These are phyloP conservation scores for Amauroascus niger DNA, from an alignment of 2,329 filamentous ascomycete genomes.

Conservation along the genomic window DNA sequence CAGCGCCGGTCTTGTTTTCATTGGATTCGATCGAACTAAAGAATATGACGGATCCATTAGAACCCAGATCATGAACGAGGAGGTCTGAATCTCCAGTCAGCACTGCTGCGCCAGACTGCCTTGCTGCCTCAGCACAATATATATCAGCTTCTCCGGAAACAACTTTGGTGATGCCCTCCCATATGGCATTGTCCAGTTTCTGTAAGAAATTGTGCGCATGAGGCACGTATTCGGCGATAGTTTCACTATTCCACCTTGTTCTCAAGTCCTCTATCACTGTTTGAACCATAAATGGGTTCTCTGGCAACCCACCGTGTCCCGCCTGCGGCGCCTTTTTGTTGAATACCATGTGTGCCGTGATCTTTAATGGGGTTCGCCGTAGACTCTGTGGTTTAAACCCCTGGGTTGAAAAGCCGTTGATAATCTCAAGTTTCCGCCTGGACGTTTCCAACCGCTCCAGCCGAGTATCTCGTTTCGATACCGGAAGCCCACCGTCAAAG, in stretches of 20 bases:
- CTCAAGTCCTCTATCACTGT: constrained; percentile 62
- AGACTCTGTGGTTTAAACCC: constrained; percentile 21
- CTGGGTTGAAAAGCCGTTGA: constrained; percentile 33
- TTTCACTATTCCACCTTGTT: constrained; percentile 34
- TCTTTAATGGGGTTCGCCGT: constrained; percentile 2
- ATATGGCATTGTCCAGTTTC: constrained; percentile 20
- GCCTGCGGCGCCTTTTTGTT: constrained; percentile 20
- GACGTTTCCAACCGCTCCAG: constrained; percentile 51
- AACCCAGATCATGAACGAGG: constrained; percentile 60
- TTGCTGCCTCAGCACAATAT: constrained; percentile 61
- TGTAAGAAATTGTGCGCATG: constrained; percentile 26
- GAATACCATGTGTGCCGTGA: constrained; percentile 23
- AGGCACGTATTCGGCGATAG: constrained; percentile 19
- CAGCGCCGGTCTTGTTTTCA: neutral
- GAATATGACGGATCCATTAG: constrained; percentile 54
- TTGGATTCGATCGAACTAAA: constrained; percentile 49
- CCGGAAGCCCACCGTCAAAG: constrained; percentile 76
- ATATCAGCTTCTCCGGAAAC: constrained; percentile 78
- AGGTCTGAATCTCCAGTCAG: constrained; percentile 85
- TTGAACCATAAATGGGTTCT: constrained; percentile 64
- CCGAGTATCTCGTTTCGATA: constrained; percentile 53
- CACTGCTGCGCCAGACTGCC: constrained; percentile 47
- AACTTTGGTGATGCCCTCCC: constrained; percentile 41
- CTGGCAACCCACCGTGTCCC: constrained; percentile 35
- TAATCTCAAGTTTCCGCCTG: constrained; percentile 47